Base-by-base conservation (phyloP, 176 grass and related monocot genomes). In the Paspalum vaginatum region DNA sequence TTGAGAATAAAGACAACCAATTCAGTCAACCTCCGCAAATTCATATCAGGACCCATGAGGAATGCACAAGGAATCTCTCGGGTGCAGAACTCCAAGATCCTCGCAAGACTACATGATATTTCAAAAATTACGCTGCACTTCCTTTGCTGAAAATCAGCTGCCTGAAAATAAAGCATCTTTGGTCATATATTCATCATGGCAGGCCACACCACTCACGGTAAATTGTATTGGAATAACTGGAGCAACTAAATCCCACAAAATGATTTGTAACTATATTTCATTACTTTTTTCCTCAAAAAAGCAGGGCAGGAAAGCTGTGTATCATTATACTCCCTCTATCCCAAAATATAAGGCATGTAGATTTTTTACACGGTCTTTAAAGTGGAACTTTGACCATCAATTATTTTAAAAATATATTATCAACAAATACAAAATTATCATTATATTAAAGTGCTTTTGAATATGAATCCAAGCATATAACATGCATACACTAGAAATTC, bases 41-140 rank as follows among this genome's bases (percentile, higher is more conserved):
- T 97, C 93, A 97, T 97, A 82, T 93, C 93, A 60, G 88, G 72
- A 17, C 93, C 90, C 77, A 74, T 79, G 25, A 97, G 85, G 57
- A 97, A 97, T 26, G 90, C 93, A 79, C 67, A 65, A 50, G 90
- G 90, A 67, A 97, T 91, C 77, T 97, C 90, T 65, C 90, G 63
- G 16, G 89, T 90, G 79, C 83, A 93, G 53, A 97, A 97, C 67
- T 97, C 93, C 73, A 97, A 80, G 61, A 97, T 87, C 86, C 88
- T 87, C 21, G 90, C 85, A 44, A 97, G 90, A 79, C 74, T 89
- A 56, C 93, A 97, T 68, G 93, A 91, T 79, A 97, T 86, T 58
- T 97, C 90, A 91, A 93, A 97, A 68, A 97, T 88, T 41, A 93
- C 90, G 72, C 93, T 85, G 88, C 90, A 97, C 83, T 93, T 97